Evolutionary conservation across 768 basidiomycete genomes (phyloP), one percentile per base, ranked within the genome.

Genomic region (Suillus fuscotomentosus): DNA sequence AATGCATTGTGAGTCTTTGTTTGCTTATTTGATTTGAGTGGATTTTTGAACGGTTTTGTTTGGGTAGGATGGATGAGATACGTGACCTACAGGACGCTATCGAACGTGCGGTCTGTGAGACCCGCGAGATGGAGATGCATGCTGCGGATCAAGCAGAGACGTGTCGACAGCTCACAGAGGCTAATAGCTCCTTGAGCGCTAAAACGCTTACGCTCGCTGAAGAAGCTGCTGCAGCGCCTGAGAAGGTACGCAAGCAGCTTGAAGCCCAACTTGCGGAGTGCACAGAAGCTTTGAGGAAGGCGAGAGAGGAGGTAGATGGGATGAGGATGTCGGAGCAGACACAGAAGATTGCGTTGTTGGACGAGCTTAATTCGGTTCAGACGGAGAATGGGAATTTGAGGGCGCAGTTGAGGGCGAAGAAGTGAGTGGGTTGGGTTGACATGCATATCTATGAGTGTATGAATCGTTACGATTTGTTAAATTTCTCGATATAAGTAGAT

Each of bases 361-460:
- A 97, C 71, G 94, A 97, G 79, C 82, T 97, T 70, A 95, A 93
- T 73, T 81, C 84, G 60, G 83, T 90, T 77, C 92, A 94, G 78
- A 88, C 84, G 63, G 92, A 94, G 78, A 94, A 95, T 70, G 81
- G 79, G 47, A 85, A 75, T 45, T 72, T 95, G 65, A 83, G 90
- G 51, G 85, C 87, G 39, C 93, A 94, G 75, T 70, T 95, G 68
- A 83, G 92, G 60, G 82, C 82, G 27, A 74, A 81, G 66, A 89
- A 86, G 15, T 53, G 20, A 86, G 24, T 51, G 9, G 8, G 27
- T 5, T 53, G 7, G 14, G 6, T 50, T 24, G 51, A 27, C 31
- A 51, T 51, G 50, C 7, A 51, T 51, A 51, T 51, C 50, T 51
- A 51, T 51, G 3, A 31, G 27, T 51, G 27, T 27, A 51, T 31